These are phyloP conservation scores for Polychaeton citri DNA, from an alignment of 2,329 filamentous ascomycete species.

Conservation along the genomic window DNA sequence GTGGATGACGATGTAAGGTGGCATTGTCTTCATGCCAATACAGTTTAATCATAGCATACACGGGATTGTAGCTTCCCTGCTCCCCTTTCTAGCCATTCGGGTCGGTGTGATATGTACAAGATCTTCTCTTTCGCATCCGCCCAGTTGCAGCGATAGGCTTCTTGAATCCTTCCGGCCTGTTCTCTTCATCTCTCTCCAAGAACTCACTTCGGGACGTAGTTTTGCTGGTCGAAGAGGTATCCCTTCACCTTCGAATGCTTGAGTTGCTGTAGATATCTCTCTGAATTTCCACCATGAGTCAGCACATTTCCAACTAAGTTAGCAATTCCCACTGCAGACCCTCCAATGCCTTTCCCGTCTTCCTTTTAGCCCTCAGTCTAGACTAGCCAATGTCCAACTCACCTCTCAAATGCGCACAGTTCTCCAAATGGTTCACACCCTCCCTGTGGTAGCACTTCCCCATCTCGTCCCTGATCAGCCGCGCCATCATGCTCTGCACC, in stretches of 20 bases:
- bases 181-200: no score
- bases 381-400: conserved; percentile 24
- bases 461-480: conserved; percentile 69
- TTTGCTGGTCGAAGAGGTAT: conserved; percentile 67
- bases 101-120: not conserved
- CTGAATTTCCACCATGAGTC: conserved; percentile 27
- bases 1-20: no score
- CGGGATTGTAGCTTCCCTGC: not conserved
- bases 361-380: not conserved
- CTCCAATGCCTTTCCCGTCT: not conserved
- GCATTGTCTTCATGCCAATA: no score
- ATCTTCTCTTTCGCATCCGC: not conserved
- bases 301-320: not conserved
- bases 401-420: conserved; percentile 73
- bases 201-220: conserved; percentile 47
- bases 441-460: conserved; percentile 75
- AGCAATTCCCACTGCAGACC: not conserved
- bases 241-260: conserved; percentile 66
- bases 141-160: no score
- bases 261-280: conserved; percentile 66
- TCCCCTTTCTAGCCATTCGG: not conserved
- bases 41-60: not conserved
- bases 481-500: conserved; percentile 81
- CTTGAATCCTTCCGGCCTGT: no score
- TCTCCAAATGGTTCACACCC: conserved; percentile 79